A percentile compares a stretch with the other conserved stretches of the same genome.
Conservation (phyloP, 164 flowering plant genomes). For the Magnolia changhungtana region DNA sequence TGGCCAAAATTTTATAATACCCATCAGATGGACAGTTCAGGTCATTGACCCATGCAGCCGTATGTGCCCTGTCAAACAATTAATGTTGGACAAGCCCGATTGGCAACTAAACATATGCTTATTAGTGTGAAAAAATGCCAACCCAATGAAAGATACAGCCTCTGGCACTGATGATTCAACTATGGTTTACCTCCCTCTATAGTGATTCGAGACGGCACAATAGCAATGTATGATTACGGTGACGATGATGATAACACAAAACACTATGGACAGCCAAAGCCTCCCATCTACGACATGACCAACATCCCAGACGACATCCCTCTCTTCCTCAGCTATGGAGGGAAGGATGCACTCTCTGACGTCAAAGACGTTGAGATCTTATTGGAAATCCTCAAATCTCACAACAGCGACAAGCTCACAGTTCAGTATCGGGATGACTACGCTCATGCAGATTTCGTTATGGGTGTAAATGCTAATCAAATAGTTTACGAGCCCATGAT, state of each 20-base stretch:
- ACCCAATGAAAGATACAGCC: neutral
- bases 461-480: conserved; percentile 61
- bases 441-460: conserved; percentile 79
- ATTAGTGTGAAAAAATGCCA: neutral
- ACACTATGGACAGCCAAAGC: conserved; percentile 62
- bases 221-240: conserved; percentile 68
- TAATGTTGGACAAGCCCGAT: neutral
- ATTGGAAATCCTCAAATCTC: conserved; percentile 49
- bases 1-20: neutral
- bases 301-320: conserved; percentile 65
- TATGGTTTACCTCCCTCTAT: neutral
- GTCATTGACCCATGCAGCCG: no score
- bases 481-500: conserved; percentile 62
- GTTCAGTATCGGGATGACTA: conserved; percentile 49
- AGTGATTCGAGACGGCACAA: conserved; percentile 62
- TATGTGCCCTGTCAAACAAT: neutral
- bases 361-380: conserved; percentile 51
- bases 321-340: conserved; percentile 74
- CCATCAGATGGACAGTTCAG: no score
- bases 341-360: conserved; percentile 64
- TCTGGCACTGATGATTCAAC: neutral
- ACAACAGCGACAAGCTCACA: conserved; percentile 52
- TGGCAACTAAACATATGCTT: neutral
- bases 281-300: conserved; percentile 66
- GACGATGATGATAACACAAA: conserved; percentile 38